Conservation (phyloP, 1,284 basidiomycete species). For the Chiua sp. region DNA sequence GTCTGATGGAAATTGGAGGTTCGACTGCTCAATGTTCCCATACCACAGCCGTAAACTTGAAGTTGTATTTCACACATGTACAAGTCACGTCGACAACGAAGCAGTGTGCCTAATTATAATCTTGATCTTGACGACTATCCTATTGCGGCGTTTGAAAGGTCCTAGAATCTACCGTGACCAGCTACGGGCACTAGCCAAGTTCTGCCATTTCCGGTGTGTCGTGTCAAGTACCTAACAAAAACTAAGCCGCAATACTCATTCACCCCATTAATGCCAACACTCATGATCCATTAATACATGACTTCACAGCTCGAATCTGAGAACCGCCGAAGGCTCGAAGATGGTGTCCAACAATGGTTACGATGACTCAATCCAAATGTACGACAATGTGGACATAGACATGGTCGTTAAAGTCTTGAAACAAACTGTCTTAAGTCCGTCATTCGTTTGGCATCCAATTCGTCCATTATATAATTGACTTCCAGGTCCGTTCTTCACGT, state of each 20-base stretch:
- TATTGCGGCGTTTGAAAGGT: background rate
- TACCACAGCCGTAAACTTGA: no score
- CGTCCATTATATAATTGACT: slow-evolving; percentile 9
- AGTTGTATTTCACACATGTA: no score
- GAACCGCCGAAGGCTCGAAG: background rate
- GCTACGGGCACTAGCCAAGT: no score
- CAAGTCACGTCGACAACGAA: no score
- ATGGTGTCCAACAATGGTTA: slow-evolving; percentile 12
- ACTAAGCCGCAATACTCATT: no score
- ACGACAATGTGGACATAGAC: slow-evolving; percentile 74
- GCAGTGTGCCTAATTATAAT: no score
- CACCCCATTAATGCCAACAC: no score
- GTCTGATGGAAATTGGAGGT: no score
- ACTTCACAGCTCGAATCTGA: background rate
- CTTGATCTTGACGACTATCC: background rate
- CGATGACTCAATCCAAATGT: slow-evolving; percentile 37
- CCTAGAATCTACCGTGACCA: background rate
- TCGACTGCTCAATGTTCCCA: background rate
- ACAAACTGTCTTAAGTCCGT: slow-evolving; percentile 79
- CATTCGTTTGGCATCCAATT: background rate
- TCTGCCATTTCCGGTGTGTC: no score
- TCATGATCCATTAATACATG: no score
- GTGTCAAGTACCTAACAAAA: no score
- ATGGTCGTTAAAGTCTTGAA: slow-evolving; percentile 75
- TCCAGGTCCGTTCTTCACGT: slow-evolving; percentile 81